phyloP scores from a whole-genome alignment of 331 rosid genomes.

The Quercus phellos region DNA sequence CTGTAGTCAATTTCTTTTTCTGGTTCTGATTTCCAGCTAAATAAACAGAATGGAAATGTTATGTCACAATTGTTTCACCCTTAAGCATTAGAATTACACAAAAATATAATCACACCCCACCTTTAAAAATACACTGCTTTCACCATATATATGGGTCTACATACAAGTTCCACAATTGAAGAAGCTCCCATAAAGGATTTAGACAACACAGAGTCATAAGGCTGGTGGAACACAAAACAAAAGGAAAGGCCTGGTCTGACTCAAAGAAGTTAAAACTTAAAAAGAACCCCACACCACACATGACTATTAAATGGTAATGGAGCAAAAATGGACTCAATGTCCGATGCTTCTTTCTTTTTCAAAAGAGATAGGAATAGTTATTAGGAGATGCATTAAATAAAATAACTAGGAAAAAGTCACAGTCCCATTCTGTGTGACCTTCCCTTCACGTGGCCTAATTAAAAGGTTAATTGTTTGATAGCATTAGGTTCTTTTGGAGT shows the following conservation, averaged over 20 bases:
- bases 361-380: not conserved
- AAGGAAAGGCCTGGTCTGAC: not conserved
- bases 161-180: not conserved
- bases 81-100: too few relatives aligned
- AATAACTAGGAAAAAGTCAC: not conserved
- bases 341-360: not conserved
- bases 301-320: not conserved
- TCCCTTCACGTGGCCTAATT: constrained; percentile 3
- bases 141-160: not conserved
- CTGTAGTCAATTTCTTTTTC: too few relatives aligned
- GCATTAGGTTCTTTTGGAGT: not conserved
- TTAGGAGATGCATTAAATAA: too few relatives aligned
- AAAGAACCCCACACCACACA: too few relatives aligned
- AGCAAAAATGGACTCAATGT: not conserved
- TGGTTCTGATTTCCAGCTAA: too few relatives aligned
- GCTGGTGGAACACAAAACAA: not conserved
- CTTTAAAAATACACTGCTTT: too few relatives aligned
- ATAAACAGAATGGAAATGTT: too few relatives aligned
- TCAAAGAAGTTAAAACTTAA: too few relatives aligned
- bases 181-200: not conserved
- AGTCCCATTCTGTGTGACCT: not conserved
- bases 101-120: too few relatives aligned
- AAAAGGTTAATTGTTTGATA: not conserved
- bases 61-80: too few relatives aligned
- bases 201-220: not conserved